Evolutionary conservation across 441 rosid species (phyloP).

Genomic region (Mallotus repandus): DNA sequence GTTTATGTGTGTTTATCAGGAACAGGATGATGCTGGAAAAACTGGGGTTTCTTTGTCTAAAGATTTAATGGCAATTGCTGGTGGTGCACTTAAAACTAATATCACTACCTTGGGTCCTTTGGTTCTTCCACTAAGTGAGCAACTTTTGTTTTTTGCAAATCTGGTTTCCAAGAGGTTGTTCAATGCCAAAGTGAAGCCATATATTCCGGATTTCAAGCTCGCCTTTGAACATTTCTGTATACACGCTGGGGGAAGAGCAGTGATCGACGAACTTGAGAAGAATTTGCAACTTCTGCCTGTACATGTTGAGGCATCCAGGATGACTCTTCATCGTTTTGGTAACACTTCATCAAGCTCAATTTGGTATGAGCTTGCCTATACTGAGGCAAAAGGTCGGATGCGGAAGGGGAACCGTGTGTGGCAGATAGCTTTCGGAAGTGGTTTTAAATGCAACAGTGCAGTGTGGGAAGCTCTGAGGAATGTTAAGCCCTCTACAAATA

Average conservation of each 20-base stretch:
- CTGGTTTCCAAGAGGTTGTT: conserved; percentile 61
- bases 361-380: conserved; percentile 91
- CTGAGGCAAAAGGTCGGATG: conserved; percentile 82
- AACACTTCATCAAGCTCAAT: conserved; percentile 94
- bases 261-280: conserved; percentile 92
- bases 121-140: conserved; percentile 90
- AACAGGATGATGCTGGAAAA: conserved; percentile 79
- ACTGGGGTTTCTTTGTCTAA: conserved; percentile 87
- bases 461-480: conserved; percentile 76
- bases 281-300: conserved; percentile 67
- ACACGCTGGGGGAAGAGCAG: conserved; percentile 94
- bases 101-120: conserved; percentile 87
- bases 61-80: conserved; percentile 86
- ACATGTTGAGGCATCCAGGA: conserved; percentile 87
- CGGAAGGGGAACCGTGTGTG: conserved; percentile 69
- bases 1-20: conserved; percentile 82
- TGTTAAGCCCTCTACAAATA: conserved; percentile 54
- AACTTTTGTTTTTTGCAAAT: conserved; percentile 67
- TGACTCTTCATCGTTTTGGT: conserved; percentile 91
- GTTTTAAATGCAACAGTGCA: conserved; percentile 92
- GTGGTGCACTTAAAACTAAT: conserved; percentile 75
- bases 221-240: conserved; percentile 91
- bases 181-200: conserved; percentile 62
- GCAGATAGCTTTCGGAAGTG: conserved; percentile 95
- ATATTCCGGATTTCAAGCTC: conserved; percentile 85